These are phyloP conservation scores for Escallonia rubra DNA, from an alignment of 129 eudicot species.

Conservation along the genomic window DNA sequence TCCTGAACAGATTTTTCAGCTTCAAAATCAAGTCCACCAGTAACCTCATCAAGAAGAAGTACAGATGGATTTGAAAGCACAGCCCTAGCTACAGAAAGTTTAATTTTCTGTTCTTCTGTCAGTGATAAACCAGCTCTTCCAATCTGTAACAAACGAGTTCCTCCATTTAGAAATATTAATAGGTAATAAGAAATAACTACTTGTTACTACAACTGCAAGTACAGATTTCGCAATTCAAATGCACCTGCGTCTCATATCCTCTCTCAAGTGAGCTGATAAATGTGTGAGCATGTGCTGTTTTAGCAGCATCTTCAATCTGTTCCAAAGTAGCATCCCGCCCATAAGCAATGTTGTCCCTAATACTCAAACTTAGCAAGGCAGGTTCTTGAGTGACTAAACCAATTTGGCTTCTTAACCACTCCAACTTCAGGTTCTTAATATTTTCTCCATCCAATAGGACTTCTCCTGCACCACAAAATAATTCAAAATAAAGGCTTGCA, in stretches of 20 bases:
- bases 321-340: conserved; percentile 77
- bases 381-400: conserved; percentile 98
- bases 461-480: conserved; percentile 53
- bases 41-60: conserved; percentile 93
- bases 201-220: no score
- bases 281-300: conserved; percentile 88
- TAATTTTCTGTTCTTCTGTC: conserved; percentile 92
- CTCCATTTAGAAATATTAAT: no score
- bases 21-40: conserved; percentile 98
- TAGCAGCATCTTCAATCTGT: conserved; percentile 97
- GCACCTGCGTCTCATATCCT: conserved; percentile 97
- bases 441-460: conserved; percentile 93
- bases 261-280: conserved; percentile 80
- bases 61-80: conserved; percentile 88
- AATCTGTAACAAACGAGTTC: conserved; percentile 33
- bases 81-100: conserved; percentile 89
- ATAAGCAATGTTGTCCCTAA: conserved; percentile 87
- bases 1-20: conserved; percentile 97
- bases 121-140: conserved; percentile 78
- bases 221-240: no score
- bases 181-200: no score
- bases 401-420: conserved; percentile 93
- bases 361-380: conserved; percentile 85
- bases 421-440: conserved; percentile 83
- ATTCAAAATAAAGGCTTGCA: not conserved